These are phyloP conservation scores for Phytophthora meadii DNA, from an alignment of 352 stramenopile species.

Conservation along the genomic window DNA sequence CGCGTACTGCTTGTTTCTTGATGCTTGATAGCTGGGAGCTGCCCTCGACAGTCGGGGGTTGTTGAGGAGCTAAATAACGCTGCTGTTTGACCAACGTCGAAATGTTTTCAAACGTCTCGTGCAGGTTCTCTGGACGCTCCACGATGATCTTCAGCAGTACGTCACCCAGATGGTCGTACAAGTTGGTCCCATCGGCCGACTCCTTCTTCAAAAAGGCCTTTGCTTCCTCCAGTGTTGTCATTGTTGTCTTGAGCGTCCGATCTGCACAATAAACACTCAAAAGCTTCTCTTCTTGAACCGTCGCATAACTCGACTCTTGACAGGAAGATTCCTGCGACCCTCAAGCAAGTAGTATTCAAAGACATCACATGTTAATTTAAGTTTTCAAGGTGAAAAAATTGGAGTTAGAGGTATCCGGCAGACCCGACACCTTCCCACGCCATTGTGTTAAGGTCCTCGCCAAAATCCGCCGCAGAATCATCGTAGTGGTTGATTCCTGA, in stretches of 20 bases:
- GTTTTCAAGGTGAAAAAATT: slow-evolving; percentile 25
- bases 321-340: slow-evolving; percentile 27
- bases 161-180: slow-evolving; percentile 89
- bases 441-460: slow-evolving; percentile 68
- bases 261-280: slow-evolving; percentile 16
- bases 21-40: slow-evolving; percentile 35
- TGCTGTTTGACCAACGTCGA: slow-evolving; percentile 88
- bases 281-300: slow-evolving; percentile 22
- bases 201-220: slow-evolving; percentile 92
- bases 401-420: slow-evolving; percentile 61
- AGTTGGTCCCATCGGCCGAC: slow-evolving; percentile 68
- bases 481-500: slow-evolving; percentile 68
- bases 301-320: slow-evolving; percentile 28
- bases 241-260: slow-evolving; percentile 15
- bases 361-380: slow-evolving; percentile 16
- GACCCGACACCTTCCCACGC: slow-evolving; percentile 77
- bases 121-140: slow-evolving; percentile 85
- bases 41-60: slow-evolving; percentile 36
- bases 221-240: slow-evolving; percentile 86
- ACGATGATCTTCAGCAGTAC: slow-evolving; percentile 88
- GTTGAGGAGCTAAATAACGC: slow-evolving; percentile 52
- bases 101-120: slow-evolving; percentile 89
- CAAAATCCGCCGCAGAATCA: slow-evolving; percentile 52
- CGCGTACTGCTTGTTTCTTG: slow-evolving; percentile 66
- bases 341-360: slow-evolving; percentile 6